Evolutionary conservation across 31 red algal species (phyloP), one percentile per base, ranked within the genome.

Genomic region (Porphyra umbilicalis): DNA sequence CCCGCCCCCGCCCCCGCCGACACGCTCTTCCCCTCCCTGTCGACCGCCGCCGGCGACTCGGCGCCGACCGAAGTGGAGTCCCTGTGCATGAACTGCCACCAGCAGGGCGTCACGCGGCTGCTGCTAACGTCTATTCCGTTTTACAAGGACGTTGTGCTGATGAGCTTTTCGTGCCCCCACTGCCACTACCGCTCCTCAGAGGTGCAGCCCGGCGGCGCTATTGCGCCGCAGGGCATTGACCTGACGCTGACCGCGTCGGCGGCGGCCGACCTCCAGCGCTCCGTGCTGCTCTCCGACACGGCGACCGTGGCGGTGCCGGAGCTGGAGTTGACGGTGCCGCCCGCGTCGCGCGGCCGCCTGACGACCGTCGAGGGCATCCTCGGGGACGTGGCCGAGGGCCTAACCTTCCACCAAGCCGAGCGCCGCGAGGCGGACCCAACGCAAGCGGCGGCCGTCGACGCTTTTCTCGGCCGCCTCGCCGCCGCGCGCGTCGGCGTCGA

Each of bases 321-420:
- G 78, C 37, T 89, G 37, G 81, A 87, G 33, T 46, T 89, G 40
- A 81, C 85, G 68, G 80, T 82, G 32, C 87, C 87, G 1, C 68
- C 83, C 34, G 39, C n/a, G 32, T 4, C 31, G 10, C 38, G 46
- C 14, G 87, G 87, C 36, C 82, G 87, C 34, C 76, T 89, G 37
- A 89, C 87, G 35, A 89, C 87, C 9, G 87, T 89, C 20, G 87
- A 89, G 39, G 87, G 87, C 34, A 79, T 89, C 25, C 34, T 84
- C 20, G 25, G 38, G 20, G 37, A 86, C 16, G 82, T 79, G 4
- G 76, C 75, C 39, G 87, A 89, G 0, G 76, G 84, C 34, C 83
- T 89, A n/a, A 29, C 31, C 40, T 32, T n/a, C 14, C 42, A 77
- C 37, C 30, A 75, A 35, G 33, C 74, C 34, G 87, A 85, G 78